These are phyloP conservation scores for Primulina eburnea DNA, from an alignment of 257 asterid species.

Conservation along the genomic window DNA sequence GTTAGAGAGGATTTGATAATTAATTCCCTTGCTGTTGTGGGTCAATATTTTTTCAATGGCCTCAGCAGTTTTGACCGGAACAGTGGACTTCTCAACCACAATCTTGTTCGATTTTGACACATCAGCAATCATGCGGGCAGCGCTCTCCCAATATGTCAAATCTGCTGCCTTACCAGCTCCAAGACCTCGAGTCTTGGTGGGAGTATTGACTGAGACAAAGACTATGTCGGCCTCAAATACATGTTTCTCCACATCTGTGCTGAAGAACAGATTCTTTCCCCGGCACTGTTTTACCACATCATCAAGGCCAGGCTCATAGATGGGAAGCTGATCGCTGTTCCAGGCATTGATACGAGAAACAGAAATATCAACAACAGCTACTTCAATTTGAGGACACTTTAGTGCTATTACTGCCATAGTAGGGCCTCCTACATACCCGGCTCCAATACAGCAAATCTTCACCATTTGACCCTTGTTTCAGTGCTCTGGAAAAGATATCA, in stretches of 20 bases:
- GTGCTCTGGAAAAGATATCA: slow-evolving; percentile 30
- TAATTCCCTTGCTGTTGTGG: slow-evolving; percentile 84
- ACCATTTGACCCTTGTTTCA: slow-evolving; percentile 54
- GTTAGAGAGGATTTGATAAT: slow-evolving; percentile 75
- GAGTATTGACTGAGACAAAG: slow-evolving; percentile 89
- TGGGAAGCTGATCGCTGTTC: slow-evolving; percentile 92
- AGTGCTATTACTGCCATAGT: slow-evolving; percentile 97
- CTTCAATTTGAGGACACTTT: slow-evolving; percentile 76
- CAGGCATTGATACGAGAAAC: slow-evolving; percentile 81
- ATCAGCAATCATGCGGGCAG: slow-evolving; percentile 94
- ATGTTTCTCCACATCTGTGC: slow-evolving; percentile 90
- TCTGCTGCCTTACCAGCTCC: slow-evolving; percentile 99
- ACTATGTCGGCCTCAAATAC: slow-evolving; percentile 82
- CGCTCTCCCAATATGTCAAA: slow-evolving; percentile 92
- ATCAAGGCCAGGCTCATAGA: slow-evolving; percentile 96
- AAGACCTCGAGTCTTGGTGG: slow-evolving; percentile 91
- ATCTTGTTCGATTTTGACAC: slow-evolving; percentile 86
- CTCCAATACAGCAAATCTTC: slow-evolving; percentile 97
- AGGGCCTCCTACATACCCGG: slow-evolving; percentile 92
- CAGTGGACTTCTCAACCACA: slow-evolving; percentile 90
- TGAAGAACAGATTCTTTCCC: slow-evolving; percentile 90
- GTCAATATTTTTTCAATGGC: slow-evolving; percentile 81
- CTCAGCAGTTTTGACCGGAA: slow-evolving; percentile 91
- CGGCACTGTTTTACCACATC: slow-evolving; percentile 89
- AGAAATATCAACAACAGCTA: slow-evolving; percentile 86